Percentiles rank a stretch among this genome's conserved stretches.
Evolutionary conservation across 2,329 filamentous ascomycete species (phyloP).

Genomic region (Ophiostoma ips): DNA sequence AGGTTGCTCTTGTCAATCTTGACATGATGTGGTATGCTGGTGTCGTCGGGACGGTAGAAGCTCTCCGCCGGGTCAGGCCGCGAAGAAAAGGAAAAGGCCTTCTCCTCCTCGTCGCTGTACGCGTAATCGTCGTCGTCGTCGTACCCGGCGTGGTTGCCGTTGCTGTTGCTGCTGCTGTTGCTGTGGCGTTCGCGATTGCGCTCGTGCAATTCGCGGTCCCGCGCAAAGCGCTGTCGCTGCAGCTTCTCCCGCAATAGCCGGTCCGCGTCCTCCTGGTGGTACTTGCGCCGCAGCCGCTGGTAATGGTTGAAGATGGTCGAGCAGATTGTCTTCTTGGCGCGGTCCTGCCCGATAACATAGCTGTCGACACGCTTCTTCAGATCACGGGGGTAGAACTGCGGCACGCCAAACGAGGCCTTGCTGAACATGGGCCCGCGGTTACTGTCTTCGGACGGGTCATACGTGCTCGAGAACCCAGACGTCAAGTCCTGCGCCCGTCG

Average conservation of each 20-base stretch:
- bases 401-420: slow-evolving; percentile 43
- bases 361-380: slow-evolving; percentile 88
- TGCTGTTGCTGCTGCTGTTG: too few relatives aligned
- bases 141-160: slow-evolving; percentile 60
- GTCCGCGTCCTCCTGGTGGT: slow-evolving; percentile 60
- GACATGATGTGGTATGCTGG: slow-evolving; percentile 32
- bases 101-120: background rate
- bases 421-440: slow-evolving; percentile 47
- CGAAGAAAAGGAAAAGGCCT: background rate
- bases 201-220: slow-evolving; percentile 47
- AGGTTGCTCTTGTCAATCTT: slow-evolving; percentile 95
- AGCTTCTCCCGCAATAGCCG: slow-evolving; percentile 46
- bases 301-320: slow-evolving; percentile 96
- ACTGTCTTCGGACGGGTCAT: slow-evolving; percentile 39
- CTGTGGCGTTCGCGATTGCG: slow-evolving; percentile 25
- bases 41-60: slow-evolving; percentile 27
- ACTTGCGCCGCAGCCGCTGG: slow-evolving; percentile 66
- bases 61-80: background rate
- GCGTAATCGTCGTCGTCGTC: too few relatives aligned
- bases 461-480: slow-evolving; percentile 44
- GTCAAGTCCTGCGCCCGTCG: slow-evolving; percentile 36
- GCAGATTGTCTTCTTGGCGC: slow-evolving; percentile 85
- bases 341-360: slow-evolving; percentile 91
- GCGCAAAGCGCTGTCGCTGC: slow-evolving; percentile 54
- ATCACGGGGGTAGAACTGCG: slow-evolving; percentile 49